Base-by-base conservation (phyloP, 2,329 filamentous ascomycete species). In the Didymella keratinophila region DNA sequence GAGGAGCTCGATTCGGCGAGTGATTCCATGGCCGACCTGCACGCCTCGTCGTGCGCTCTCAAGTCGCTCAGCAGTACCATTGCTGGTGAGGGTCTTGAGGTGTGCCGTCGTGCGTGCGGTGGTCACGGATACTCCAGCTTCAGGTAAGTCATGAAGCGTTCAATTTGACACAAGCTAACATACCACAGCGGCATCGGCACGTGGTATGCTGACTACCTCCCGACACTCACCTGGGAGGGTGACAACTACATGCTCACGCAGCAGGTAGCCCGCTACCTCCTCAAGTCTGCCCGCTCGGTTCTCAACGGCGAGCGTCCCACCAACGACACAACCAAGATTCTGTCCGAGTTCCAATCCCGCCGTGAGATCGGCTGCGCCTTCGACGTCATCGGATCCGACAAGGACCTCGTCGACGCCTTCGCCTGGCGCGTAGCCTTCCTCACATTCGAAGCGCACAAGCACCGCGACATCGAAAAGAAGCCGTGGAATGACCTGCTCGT, bases 171-270 rank as follows among this genome's bases (percentile, higher is more conserved):
- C 61, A 64, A 65, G 14, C 60, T 68, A 55, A 69, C 57, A 14
- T 3, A 20, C 3, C 7, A 49, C 21, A 72, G 86, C 53, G 90
- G 90, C n/a, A 91, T 93, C 65, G 89, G 89, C 1, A 79, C 84
- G 18, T 90, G 86, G 84, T 93, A 92, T 68, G 83, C 89, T 27
- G 89, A 93, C 74, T 92, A 92, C 72, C 81, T 92, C 1, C 89
- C 90, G 16, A 89, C 85, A 0, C 78, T 81, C 4, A 91, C 89
- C 10, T 91, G 88, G 87, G 90, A 92, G 73, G 90, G 90, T 43
- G 90, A 92, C 79, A 92, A 91, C 80, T 92, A 90, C 80, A 92
- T 93, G 89, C 81, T 93, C 58, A 91, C 89, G 10, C 90, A 93
- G 75, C 90, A 93, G 78, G 89, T 92, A 2, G 88, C 88, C 2